phyloP scores from a whole-genome alignment of 169 alveolate species.

The Plasmodium chabaudi region DNA sequence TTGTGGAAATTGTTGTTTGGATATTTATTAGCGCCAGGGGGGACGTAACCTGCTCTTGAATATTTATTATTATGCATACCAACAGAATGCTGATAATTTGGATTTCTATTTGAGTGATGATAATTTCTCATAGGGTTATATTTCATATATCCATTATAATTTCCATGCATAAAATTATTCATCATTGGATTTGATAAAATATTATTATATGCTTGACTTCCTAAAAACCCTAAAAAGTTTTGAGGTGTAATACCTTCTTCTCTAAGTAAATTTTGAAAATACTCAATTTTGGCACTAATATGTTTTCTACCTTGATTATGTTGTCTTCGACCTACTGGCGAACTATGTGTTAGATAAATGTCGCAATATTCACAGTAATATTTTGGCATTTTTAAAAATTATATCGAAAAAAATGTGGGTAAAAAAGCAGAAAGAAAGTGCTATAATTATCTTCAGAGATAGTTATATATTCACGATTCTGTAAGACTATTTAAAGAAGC shows the following conservation, averaged over 20 bases:
- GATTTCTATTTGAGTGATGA: conserved; percentile 10
- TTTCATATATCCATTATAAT: conserved; percentile 38
- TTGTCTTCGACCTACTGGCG: conserved; percentile 99
- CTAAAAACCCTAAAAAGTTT: conserved; percentile 64
- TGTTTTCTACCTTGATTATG: conserved; percentile 98
- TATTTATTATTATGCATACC: conserved; percentile 44
- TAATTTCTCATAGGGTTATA: conserved; percentile 22
- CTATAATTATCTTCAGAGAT: too few relatives aligned
- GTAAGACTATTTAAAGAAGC: too few relatives aligned
- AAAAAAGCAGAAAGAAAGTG: too few relatives aligned
- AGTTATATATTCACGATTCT: too few relatives aligned
- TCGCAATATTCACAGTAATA: conserved; percentile 99
- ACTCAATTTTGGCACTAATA: conserved; percentile 97
- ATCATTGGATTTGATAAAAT: conserved; percentile 45
- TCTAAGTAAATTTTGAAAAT: conserved; percentile 90
- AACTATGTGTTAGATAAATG: conserved; percentile 97
- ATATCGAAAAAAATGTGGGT: neutral
- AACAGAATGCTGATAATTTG: conserved; percentile 14
- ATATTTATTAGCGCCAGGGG: conserved; percentile 16
- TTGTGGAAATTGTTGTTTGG: conserved; percentile 8
- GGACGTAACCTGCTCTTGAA: conserved; percentile 41
- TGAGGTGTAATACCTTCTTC: conserved; percentile 77
- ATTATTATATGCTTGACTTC: conserved; percentile 20
- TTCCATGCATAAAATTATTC: conserved; percentile 59
- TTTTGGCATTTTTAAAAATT: conserved; percentile 95